Base-by-base conservation (phyloP, 1,139 yeast genomes). In the Pichia sp. region DNA sequence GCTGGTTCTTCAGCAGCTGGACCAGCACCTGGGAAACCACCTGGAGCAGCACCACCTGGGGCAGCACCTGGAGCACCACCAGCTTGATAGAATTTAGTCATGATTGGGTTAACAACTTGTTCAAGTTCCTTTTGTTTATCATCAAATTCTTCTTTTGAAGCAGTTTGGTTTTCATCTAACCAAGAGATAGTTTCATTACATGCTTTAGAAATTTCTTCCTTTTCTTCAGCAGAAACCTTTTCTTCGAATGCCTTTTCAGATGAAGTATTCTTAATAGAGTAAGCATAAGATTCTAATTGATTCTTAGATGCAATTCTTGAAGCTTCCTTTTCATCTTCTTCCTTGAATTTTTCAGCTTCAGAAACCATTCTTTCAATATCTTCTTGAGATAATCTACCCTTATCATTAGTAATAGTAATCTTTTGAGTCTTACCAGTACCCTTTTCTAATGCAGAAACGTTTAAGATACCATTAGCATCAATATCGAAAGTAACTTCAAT, bases 381-480 rank as follows among this genome's bases (percentile, higher is more conserved):
- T 60, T 85, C 91, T 62, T 93, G 78, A 51, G 96, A 86, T 69
- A 89, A 86, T 84, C 95, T 86, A 76, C 97, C 97, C 62, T 88
- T 93, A 61, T 96, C 93, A 86, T 89, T 89, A 58, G 96, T 86
- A 78, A 89, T 89, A 70, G 96, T 89, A 68, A 89, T 89, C 89
- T 89, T 88, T 66, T 96, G 95, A 57, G 96, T 79, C 74, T 94
- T 86, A 72, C 97, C 97, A 59, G 97, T 89, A 58, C 96, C 86
- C 78, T 89, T 88, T 78, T 89, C 97, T 63, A 86, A 82, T 60
- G 97, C 97, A 63, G 97, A 88, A 65, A 89, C 97, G 84, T 89
- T 89, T 70, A 89, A 80, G 80, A 89, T 88, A 80, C 97, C 96
- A 74, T 89, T 89, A 64, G 96, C 96, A 71, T 89, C 97, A 66